phyloP scores from a whole-genome alignment of 2,329 filamentous ascomycete genomes.

The Cryoendolithus antarcticus region DNA sequence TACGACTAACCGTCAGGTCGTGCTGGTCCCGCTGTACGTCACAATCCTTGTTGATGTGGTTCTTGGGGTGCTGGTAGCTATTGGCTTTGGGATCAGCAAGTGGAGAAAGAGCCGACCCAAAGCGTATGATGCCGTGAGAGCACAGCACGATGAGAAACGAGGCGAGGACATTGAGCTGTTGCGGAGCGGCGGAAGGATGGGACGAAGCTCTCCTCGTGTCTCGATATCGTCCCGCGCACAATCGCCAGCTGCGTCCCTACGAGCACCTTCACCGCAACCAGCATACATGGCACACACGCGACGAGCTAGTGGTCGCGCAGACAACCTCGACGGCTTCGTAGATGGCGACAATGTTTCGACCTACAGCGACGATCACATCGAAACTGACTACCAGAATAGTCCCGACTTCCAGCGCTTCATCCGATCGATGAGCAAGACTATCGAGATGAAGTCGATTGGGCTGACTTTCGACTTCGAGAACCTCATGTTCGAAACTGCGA shows the following conservation, averaged over 20 bases:
- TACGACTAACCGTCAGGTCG: conserved; percentile 31
- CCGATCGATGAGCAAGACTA: conserved; percentile 40
- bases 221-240: conserved; percentile 2
- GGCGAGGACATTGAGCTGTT: conserved; percentile 16
- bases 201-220: conserved; percentile 6
- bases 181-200: conserved; percentile 1
- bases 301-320: conserved; percentile 14
- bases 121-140: conserved; percentile 5
- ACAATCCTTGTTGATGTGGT: conserved; percentile 33
- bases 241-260: conserved; percentile 4
- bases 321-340: conserved; percentile 16
- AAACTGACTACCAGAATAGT: conserved; percentile 19
- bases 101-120: conserved; percentile 23
- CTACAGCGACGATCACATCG: conserved; percentile 15
- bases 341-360: conserved; percentile 18
- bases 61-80: conserved; percentile 26
- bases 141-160: too few species aligned
- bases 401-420: conserved; percentile 38
- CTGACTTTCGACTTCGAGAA: conserved; percentile 54
- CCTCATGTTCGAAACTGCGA: conserved; percentile 63
- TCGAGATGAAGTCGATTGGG: conserved; percentile 40
- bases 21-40: conserved; percentile 32
- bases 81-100: conserved; percentile 24
- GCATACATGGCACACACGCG: conserved; percentile 6
- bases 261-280: conserved; percentile 1